These are phyloP conservation scores for Forsythia viridissima DNA, from an alignment of 257 asterid species.

Conservation along the genomic window DNA sequence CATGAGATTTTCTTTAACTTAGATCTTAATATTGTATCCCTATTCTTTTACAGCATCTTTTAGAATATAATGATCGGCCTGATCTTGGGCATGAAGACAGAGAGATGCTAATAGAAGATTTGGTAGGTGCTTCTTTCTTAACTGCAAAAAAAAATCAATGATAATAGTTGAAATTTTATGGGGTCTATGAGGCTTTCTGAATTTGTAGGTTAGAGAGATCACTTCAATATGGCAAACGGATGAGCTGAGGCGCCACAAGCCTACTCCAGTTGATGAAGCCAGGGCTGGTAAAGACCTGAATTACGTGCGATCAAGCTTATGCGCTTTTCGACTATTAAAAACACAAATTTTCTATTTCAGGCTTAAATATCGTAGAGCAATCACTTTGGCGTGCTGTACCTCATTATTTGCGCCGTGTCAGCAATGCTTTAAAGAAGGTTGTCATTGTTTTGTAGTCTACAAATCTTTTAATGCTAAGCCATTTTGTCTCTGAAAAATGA, in stretches of 20 bases:
- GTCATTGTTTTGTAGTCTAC: conserved; percentile 18
- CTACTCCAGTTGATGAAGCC: conserved; percentile 99
- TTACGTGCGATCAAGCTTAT: conserved; percentile 2
- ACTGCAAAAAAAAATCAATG: conserved; percentile 9
- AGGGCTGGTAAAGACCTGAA: conserved; percentile 72
- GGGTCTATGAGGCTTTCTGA: conserved; percentile 16
- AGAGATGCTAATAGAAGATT: conserved; percentile 92
- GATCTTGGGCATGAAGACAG: conserved; percentile 87
- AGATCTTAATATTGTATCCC: background rate
- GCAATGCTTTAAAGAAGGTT: conserved; percentile 95
- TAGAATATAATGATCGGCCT: conserved; percentile 84
- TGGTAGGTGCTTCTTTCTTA: conserved; percentile 49
- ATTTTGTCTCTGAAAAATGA: background rate
- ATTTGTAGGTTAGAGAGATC: conserved; percentile 80
- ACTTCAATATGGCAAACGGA: conserved; percentile 98
- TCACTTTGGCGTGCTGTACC: conserved; percentile 99
- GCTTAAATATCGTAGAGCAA: conserved; percentile 92
- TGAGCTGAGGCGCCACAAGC: conserved; percentile 96
- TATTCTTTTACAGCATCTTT: conserved; percentile 69
- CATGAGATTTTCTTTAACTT: conserved; percentile 4
- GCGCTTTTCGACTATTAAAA: background rate
- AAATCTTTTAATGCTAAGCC: background rate
- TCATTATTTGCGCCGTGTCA: conserved; percentile 91
- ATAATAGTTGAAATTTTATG: background rate
- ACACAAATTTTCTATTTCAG: conserved; percentile 39